Base-by-base conservation (phyloP, 1,139 yeast genomes). In the Lodderomyces orthopsilosis region DNA sequence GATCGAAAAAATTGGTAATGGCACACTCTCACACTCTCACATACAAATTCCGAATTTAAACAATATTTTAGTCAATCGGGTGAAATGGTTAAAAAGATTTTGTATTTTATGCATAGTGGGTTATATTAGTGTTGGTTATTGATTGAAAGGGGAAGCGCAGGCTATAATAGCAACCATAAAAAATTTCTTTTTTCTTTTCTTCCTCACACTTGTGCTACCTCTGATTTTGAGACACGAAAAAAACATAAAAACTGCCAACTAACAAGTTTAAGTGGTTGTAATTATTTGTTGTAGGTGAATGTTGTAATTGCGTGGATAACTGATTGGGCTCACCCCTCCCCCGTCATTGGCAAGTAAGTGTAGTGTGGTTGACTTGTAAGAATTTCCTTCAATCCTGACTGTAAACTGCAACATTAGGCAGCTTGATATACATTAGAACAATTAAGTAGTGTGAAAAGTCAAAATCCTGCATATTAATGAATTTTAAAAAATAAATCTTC, bases 111-210 rank as follows among this genome's bases (percentile, higher is more conserved):
- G 36, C 6, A 4, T 4, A 21, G 15, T 34, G 35, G 14, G 10
- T 27, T n/a, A n/a, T 7, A 27, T 27, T n/a, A 27, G 32, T 27
- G n/a, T n/a, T 27, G 17, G 6, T 24, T 5, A 9, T 24, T 24
- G 17, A 13, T 13, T 15, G 34, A 30, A 30, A 30, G 34, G 34
- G 19, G 34, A 13, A 5, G 7, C 15, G 12, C 17, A 27, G n/a
- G n/a, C n/a, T n/a, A 13, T 30, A 8, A 15, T 30, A 30, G 34
- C 34, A 30, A 30, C 9, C 34, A 30, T 30, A 30, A 30, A 30
- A 27, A 30, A 27, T 30, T 30, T 30, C 34, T 30, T 30, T 30
- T 30, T 30, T n/a, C 15, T 30, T 30, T 30, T 10, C 8, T 30
- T 30, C 15, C 10, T 15, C 5, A 7, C 23, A 6, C n/a, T 30